A percentile compares a stretch with the other conserved stretches of the same genome.
phyloP scores from a whole-genome alignment of 768 basidiomycete species.

The Naganishia onofrii region DNA sequence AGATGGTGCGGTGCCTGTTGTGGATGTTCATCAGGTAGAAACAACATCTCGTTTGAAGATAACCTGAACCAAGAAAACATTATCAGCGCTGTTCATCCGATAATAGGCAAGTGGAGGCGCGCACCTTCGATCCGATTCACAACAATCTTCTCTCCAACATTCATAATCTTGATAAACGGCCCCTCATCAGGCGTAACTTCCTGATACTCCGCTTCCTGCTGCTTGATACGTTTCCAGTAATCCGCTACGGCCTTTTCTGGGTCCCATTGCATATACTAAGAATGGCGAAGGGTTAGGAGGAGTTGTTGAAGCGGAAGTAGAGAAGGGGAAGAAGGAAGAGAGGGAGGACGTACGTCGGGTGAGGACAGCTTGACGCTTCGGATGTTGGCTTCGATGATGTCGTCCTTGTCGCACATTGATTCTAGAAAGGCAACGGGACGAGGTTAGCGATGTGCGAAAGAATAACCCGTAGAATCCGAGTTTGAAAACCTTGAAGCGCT shows the following conservation, averaged over 20 bases:
- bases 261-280: slow-evolving; percentile 86
- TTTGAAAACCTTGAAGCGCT: background rate
- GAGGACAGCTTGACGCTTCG: slow-evolving; percentile 96
- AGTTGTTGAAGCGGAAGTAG: background rate
- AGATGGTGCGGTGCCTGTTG: slow-evolving; percentile 86
- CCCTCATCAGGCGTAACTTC: slow-evolving; percentile 85
- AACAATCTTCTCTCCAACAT: slow-evolving; percentile 95
- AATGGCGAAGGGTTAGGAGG: slow-evolving; percentile 20
- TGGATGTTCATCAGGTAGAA: slow-evolving; percentile 99
- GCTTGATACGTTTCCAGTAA: slow-evolving; percentile 82
- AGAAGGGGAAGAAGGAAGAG: background rate
- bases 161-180: slow-evolving; percentile 91
- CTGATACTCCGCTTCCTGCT: slow-evolving; percentile 84
- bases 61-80: slow-evolving; percentile 39
- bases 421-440: slow-evolving; percentile 58
- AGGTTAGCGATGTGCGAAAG: too few species aligned
- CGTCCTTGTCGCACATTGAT: slow-evolving; percentile 82
- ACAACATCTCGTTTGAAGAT: slow-evolving; percentile 77
- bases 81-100: background rate
- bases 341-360: slow-evolving; percentile 70
- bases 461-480: too few species aligned
- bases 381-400: slow-evolving; percentile 91
- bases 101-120: background rate
- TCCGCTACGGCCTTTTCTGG: slow-evolving; percentile 87
- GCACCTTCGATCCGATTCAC: slow-evolving; percentile 62